Conservation (phyloP, 2,329 filamentous ascomycete species). For the Aspergillus hortae region DNA sequence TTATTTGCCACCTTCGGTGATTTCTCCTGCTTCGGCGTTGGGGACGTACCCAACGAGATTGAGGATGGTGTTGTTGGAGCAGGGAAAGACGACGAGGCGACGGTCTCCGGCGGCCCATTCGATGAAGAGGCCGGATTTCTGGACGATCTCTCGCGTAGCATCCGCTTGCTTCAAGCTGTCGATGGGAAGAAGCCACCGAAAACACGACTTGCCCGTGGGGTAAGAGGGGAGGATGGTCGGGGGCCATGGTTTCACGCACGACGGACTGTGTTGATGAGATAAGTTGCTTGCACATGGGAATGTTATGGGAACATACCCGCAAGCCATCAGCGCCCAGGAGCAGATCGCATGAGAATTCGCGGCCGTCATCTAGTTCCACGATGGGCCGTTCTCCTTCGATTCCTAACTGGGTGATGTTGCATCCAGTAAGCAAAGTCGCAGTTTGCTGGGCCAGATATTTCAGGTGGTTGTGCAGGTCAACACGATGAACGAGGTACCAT, state of each 20-base stretch:
- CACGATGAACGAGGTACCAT: no score
- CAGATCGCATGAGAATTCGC: no score
- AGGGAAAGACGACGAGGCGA: slow-evolving; percentile 46
- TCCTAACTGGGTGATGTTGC: no score
- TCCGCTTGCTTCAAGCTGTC: slow-evolving; percentile 11
- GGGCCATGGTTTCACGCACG: slow-evolving; percentile 18
- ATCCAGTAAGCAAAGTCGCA: no score
- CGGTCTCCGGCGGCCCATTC: slow-evolving; percentile 43
- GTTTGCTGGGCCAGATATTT: no score
- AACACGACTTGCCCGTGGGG: slow-evolving; percentile 22
- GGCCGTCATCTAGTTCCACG: no score
- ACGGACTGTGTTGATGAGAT: no score
- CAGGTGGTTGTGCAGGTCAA: no score
- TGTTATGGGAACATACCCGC: no score
- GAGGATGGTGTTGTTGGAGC: slow-evolving; percentile 41
- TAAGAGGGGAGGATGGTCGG: slow-evolving; percentile 14
- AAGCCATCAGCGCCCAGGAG: no score
- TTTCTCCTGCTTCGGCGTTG: slow-evolving; percentile 35
- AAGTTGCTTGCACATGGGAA: no score
- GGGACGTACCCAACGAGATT: slow-evolving; percentile 49
- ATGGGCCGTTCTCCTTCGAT: no score
- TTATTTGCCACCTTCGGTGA: slow-evolving; percentile 9
- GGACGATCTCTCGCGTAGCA: slow-evolving; percentile 11
- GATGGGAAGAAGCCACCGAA: slow-evolving; percentile 23
- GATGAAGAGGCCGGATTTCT: slow-evolving; percentile 33